Base-by-base conservation (phyloP, 2,329 filamentous ascomycete species). In the Bipolaris oryzae region DNA sequence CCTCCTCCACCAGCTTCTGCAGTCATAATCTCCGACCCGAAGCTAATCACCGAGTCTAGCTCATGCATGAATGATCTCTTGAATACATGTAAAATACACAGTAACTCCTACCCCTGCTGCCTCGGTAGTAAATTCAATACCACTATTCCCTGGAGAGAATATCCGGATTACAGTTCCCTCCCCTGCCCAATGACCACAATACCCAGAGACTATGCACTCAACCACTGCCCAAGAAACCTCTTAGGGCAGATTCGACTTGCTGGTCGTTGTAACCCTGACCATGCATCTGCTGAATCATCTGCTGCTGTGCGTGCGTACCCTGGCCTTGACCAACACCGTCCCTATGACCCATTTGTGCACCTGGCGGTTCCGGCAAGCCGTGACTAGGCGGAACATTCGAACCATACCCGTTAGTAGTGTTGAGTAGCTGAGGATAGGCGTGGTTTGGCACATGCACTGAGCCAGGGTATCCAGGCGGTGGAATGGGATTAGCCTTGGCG, bases 221-320 rank as follows among this genome's bases (percentile, higher is more conserved):
- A 3, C 6, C n/a, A 16, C 15, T 47, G 10, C 65, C 65, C 53
- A 72, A 55, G 25, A 64, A 75, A 0, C 66, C 70, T 25, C 57
- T 57, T 51, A 74, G 33, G 1, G 70, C 72, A 55, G 39, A 60
- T 61, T 67, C 73, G 2, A 74, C 68, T 2, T 64, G 60, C 10
- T 60, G 46, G 46, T 74, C 72, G 11, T 72, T 58, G 7, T 65
- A 59, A 1, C 54, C 58, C 3, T 54, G 57, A 9, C 39, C 42
- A 3, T 62, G 55, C 55, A 57, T 52, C 52, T 64, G 53, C 34
- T 53, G 38, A 23, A 41, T 35, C 48, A 58, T 60, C 43, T 63
- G 60, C 41, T 61, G 59, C 15, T 55, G 49, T 5, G 47, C 28
- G 18, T 28, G 23, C 11, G 45, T 54, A 15, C 35, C 51, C 20